These are phyloP conservation scores for Fusarium algeriense DNA, from an alignment of 2,329 filamentous ascomycete genomes.

Conservation along the genomic window DNA sequence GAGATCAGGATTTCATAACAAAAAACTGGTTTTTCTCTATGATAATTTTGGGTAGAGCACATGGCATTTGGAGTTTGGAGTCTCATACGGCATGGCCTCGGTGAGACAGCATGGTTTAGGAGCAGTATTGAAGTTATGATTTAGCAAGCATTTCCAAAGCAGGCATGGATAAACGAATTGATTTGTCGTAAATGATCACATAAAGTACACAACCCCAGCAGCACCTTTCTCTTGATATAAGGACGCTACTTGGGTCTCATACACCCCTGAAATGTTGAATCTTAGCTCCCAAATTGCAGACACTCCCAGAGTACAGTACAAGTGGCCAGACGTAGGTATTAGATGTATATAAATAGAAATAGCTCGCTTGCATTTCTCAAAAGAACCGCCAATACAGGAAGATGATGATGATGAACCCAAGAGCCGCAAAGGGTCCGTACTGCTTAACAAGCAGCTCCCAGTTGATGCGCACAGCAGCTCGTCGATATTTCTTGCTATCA, in stretches of 20 bases:
- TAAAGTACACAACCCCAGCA: conserved; percentile 39
- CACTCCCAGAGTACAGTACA: neutral
- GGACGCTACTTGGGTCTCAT: neutral
- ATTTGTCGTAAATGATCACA: conserved; percentile 36
- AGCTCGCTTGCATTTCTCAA: conserved; percentile 56
- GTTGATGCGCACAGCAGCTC: conserved; percentile 94
- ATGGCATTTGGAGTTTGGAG: conserved; percentile 44
- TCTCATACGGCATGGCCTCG: conserved; percentile 11
- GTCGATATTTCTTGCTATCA: conserved; percentile 93
- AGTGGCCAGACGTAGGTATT: conserved; percentile 22
- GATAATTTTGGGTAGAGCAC: conserved; percentile 28
- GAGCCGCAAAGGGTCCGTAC: conserved; percentile 89
- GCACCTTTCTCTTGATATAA: neutral
- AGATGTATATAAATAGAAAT: conserved; percentile 26
- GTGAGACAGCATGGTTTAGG: conserved; percentile 18
- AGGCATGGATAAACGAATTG: conserved; percentile 22
- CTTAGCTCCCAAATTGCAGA: neutral
- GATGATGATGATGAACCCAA: conserved; percentile 85
- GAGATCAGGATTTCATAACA: conserved; percentile 1
- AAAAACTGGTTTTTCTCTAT: conserved; percentile 9
- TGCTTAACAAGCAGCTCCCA: conserved; percentile 98
- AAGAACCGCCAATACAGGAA: conserved; percentile 97
- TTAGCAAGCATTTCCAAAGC: conserved; percentile 34
- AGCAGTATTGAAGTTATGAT: conserved; percentile 27
- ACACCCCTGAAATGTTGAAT: neutral